A percentile compares a stretch with the other conserved stretches of the same genome.
Evolutionary conservation across 331 rosid species (phyloP).

Genomic region (Malus hybrid): DNA sequence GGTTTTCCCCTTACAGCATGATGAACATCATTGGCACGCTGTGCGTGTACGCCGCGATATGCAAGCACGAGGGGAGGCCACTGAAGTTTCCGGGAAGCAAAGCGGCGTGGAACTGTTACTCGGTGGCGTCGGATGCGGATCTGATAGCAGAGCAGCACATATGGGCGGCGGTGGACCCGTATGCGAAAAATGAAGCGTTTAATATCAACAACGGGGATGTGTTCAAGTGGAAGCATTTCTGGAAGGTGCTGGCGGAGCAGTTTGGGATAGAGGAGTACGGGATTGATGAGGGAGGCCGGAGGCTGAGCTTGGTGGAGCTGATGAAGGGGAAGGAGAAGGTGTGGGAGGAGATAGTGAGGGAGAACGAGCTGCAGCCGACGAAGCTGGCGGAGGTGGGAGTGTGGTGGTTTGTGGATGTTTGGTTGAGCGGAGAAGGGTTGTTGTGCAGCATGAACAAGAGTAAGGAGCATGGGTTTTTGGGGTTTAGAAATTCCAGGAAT

Average conservation of each 20-base stretch:
- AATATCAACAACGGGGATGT: conserved; percentile 5
- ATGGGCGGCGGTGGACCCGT: conserved; percentile 9
- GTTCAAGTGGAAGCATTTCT: neutral
- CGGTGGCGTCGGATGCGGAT: neutral
- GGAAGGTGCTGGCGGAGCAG: neutral
- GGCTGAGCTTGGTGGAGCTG: neutral
- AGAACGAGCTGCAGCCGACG: neutral
- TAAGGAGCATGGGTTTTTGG: conserved; percentile 1
- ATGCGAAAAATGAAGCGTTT: neutral
- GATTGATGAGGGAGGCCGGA: neutral
- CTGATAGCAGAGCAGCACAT: conserved; percentile 10
- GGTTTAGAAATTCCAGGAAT: conserved; percentile 3
- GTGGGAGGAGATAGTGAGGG: conserved; percentile 6
- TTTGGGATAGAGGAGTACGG: conserved; percentile 6
- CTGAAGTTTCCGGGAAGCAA: neutral
- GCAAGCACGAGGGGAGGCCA: neutral
- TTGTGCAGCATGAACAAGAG: conserved; percentile 3
- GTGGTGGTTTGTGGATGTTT: neutral
- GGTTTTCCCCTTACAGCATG: neutral
- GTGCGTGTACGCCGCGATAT: neutral
- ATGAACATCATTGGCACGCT: neutral
- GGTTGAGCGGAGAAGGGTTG: too few species aligned
- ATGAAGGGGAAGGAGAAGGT: conserved; percentile 5
- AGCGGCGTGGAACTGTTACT: neutral
- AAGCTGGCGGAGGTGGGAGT: conserved; percentile 6